A percentile compares a stretch with the other conserved stretches of the same genome.
Evolutionary conservation across 306 rosid genomes (phyloP).

Genomic region (Ormosia emarginata): DNA sequence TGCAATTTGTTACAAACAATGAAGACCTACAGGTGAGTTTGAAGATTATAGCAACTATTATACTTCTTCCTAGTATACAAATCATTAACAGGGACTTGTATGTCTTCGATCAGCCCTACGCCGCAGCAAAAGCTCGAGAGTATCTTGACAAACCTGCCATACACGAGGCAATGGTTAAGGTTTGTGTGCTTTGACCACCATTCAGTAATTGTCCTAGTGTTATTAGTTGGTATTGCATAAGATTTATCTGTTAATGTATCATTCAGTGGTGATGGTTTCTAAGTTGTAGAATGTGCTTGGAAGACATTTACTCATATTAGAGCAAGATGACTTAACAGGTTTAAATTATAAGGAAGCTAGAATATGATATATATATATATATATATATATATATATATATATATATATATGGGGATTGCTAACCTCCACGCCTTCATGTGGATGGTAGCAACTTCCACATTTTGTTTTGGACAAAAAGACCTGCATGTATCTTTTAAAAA

Average conservation of each 20-base stretch:
- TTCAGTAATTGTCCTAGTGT: background rate
- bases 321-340: background rate
- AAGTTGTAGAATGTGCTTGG: background rate
- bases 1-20: slow-evolving; percentile 96
- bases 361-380: background rate
- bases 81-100: slow-evolving; percentile 34
- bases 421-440: no score
- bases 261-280: background rate
- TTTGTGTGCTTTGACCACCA: slow-evolving; percentile 31
- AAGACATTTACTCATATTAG: background rate
- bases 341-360: background rate
- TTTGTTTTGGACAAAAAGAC: no score
- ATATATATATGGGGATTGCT: no score
- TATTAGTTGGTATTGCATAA: background rate
- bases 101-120: slow-evolving; percentile 82
- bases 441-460: no score
- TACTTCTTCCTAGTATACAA: slow-evolving; percentile 22
- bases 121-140: slow-evolving; percentile 93
- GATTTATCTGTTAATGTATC: background rate
- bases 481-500: no score
- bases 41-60: slow-evolving; percentile 10
- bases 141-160: slow-evolving; percentile 96
- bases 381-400: no score
- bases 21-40: slow-evolving; percentile 93
- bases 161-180: slow-evolving; percentile 99